A percentile compares a stretch with the other conserved stretches of the same genome.
phyloP scores from a whole-genome alignment of 495 filamentous ascomycete genomes.

The Sabuloglossum arenarium region DNA sequence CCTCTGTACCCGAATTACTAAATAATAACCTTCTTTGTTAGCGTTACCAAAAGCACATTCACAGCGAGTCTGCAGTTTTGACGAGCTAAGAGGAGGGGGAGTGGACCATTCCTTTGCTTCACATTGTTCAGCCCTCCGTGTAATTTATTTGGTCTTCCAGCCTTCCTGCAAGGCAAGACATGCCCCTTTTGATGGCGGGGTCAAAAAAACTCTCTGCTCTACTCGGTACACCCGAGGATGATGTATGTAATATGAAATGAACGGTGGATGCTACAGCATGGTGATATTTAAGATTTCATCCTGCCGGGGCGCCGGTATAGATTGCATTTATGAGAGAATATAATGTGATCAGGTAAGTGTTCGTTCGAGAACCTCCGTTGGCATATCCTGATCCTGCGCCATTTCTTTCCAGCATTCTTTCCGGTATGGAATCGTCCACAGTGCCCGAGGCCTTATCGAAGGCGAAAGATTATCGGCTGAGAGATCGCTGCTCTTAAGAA shows the following conservation, averaged over 20 bases:
- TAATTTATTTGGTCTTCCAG: constrained; percentile 1
- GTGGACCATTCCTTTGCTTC: background rate
- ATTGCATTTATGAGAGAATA: too few species aligned
- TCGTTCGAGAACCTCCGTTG: background rate
- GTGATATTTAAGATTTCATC: too few species aligned
- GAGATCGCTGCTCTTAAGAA: background rate
- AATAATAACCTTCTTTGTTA: background rate
- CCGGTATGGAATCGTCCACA: too few species aligned
- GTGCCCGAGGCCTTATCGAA: too few species aligned
- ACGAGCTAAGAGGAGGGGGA: background rate
- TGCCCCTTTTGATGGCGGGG: background rate
- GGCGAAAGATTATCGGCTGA: too few species aligned
- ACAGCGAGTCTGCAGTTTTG: background rate
- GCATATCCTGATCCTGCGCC: background rate
- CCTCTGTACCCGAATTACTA: background rate
- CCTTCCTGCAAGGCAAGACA: background rate
- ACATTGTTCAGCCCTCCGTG: background rate
- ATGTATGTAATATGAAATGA: background rate
- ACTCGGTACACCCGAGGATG: background rate
- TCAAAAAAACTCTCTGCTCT: background rate
- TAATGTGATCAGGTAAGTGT: too few species aligned
- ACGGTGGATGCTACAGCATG: background rate
- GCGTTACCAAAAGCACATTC: background rate
- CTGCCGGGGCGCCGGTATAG: too few species aligned
- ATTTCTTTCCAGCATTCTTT: background rate